Base-by-base conservation (phyloP, 441 rosid genomes). In the Theobroma grandiflorum region DNA sequence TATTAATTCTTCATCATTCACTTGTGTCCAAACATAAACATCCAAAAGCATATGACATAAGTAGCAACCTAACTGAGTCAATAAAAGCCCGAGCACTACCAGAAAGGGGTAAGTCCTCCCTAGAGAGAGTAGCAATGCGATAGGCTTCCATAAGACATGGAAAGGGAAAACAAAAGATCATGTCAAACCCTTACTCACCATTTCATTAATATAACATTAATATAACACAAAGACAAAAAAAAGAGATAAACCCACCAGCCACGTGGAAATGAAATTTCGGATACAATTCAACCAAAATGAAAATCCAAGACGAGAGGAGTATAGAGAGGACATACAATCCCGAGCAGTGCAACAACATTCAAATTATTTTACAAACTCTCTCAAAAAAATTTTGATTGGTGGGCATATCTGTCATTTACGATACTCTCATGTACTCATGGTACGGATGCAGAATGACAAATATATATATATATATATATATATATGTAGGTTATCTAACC, bases 381-480 rank as follows among this genome's bases (percentile, higher is more conserved):
- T 42, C 52, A n/a, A 26, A 45, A 45, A 70, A 71, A 49, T 16
- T 71, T 50, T 33, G 74, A 50, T 52, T 7, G 15, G 22, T 8
- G 11, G 33, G 43, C 20, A 52, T 9, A 35, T 52, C 43, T 8
- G 74, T 70, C 58, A 70, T 49, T 50, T 16, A 50, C 33, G 57
- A 31, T 15, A 50, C 31, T 71, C 61, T 71, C 75, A 57, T 31
- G 74, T 49, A 15, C 53, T 43, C 73, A 47, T 33, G 20, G 42
- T 49, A 70, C 11, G 4, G 61, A 50, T 82, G 65, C 75, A 73
- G 45, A 37, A 72, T 3, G 37, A 72, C 20, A 49, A 67, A 67
- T 3, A 82, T 40, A 45, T 64, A 57, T 55, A 26, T 79, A 76
- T 42, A 43, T 62, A 76, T 42, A 43, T 62, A 37, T 72, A 65